Conservation (phyloP, 805 yeast species). For the Pichia paraexigua region DNA sequence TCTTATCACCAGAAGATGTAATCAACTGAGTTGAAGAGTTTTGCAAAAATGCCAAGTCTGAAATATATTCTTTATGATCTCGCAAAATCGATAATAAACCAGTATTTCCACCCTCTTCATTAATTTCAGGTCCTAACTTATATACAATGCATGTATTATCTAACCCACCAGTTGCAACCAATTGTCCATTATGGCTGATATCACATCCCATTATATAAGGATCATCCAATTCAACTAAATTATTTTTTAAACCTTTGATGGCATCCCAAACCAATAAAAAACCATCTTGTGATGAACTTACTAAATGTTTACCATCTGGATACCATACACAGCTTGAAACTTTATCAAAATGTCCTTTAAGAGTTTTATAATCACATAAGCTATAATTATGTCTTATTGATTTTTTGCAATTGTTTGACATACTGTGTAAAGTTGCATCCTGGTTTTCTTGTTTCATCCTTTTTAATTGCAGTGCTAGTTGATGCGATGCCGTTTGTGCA, state of each 20-base stretch:
- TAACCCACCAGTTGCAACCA: slow-evolving; percentile 76
- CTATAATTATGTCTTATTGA: slow-evolving; percentile 5
- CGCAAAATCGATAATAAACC: slow-evolving; percentile 47
- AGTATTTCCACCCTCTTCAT: slow-evolving; percentile 10
- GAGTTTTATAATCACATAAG: slow-evolving; percentile 24
- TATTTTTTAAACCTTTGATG: slow-evolving; percentile 57
- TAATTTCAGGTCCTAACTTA: slow-evolving; percentile 25
- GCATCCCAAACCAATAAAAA: slow-evolving; percentile 80
- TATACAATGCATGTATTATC: slow-evolving; percentile 74
- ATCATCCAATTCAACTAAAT: slow-evolving; percentile 64
- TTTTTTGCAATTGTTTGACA: slow-evolving; percentile 20
- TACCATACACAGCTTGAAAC: slow-evolving; percentile 66
- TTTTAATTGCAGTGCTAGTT: slow-evolving; percentile 19
- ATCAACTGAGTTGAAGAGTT: slow-evolving; percentile 40
- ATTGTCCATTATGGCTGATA: slow-evolving; percentile 53
- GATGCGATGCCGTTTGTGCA: slow-evolving; percentile 22
- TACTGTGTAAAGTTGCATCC: slow-evolving; percentile 22
- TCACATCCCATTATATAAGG: slow-evolving; percentile 78
- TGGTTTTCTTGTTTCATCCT: slow-evolving; percentile 21
- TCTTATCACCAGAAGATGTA: slow-evolving; percentile 78
- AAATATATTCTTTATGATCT: slow-evolving; percentile 78
- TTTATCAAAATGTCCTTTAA: slow-evolving; percentile 67
- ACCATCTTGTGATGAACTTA: slow-evolving; percentile 84
- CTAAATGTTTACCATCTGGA: slow-evolving; percentile 47
- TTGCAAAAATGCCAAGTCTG: slow-evolving; percentile 61